Percentiles rank a stretch among this genome's conserved stretches.
These are phyloP conservation scores for Populus tremula DNA, from an alignment of 345 rosid genomes.

Conservation along the genomic window DNA sequence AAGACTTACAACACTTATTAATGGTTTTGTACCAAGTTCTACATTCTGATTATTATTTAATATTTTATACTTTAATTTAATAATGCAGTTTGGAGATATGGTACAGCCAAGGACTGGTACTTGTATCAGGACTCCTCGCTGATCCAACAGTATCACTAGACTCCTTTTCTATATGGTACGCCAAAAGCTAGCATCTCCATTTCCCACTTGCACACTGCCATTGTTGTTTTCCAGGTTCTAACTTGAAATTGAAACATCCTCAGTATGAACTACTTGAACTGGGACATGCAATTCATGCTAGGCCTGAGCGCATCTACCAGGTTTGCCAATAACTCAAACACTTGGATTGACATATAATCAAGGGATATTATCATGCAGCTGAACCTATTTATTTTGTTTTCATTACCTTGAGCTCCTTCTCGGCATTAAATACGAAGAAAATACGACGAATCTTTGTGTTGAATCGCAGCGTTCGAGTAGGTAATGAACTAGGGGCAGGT, in stretches of 20 bases:
- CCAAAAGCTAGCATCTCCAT: background rate
- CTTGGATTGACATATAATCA: background rate
- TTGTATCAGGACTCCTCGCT: slow-evolving; percentile 75
- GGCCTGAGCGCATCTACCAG: slow-evolving; percentile 84
- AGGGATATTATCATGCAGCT: background rate
- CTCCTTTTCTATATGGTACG: slow-evolving; percentile 87
- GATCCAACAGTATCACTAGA: slow-evolving; percentile 74
- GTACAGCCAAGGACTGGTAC: slow-evolving; percentile 92
- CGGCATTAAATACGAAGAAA: background rate
- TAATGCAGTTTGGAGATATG: slow-evolving; percentile 86
- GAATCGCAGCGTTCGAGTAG: slow-evolving; percentile 60
- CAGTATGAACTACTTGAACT: slow-evolving; percentile 81
- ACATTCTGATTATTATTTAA: background rate
- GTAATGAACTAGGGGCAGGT: slow-evolving; percentile 91
- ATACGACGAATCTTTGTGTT: background rate
- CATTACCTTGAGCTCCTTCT: background rate
- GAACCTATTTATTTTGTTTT: background rate
- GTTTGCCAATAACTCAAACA: slow-evolving; percentile 27
- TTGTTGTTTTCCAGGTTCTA: background rate
- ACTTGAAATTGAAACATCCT: background rate
- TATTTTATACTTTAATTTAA: background rate
- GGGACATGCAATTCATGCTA: slow-evolving; percentile 89
- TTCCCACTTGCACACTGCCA: background rate
- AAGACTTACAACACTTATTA: background rate
- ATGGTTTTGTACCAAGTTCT: background rate